Percentiles rank a stretch among this genome's conserved stretches.
Conservation (phyloP, 331 rosid species). For the Quercus lobata region DNA sequence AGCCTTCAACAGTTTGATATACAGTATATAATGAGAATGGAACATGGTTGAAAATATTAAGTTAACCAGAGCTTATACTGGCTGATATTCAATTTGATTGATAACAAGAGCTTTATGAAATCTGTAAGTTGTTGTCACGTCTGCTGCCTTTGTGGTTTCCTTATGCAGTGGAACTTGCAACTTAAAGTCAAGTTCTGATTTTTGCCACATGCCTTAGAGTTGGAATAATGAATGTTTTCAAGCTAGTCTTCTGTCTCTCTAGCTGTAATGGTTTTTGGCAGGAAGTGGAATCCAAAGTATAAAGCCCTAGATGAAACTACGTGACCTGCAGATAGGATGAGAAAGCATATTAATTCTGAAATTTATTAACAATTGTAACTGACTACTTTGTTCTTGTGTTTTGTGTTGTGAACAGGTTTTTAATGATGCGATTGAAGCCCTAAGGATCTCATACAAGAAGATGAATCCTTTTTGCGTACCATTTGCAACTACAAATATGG, state of each 20-base stretch:
- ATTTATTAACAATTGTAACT: background rate
- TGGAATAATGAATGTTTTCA: background rate
- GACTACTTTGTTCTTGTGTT: slow-evolving; percentile 5
- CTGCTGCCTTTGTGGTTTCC: slow-evolving; percentile 7
- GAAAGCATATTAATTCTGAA: slow-evolving; percentile 15
- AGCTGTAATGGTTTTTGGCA: background rate
- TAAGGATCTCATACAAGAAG: slow-evolving; percentile 86
- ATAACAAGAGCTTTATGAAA: slow-evolving; percentile 15
- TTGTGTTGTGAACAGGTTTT: slow-evolving; percentile 63
- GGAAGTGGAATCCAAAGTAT: background rate
- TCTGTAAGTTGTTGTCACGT: slow-evolving; percentile 8
- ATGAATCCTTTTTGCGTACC: slow-evolving; percentile 98
- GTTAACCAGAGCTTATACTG: background rate
- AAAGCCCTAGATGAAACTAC: background rate
- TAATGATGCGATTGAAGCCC: slow-evolving; percentile 87
- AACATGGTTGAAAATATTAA: background rate
- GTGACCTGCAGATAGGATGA: background rate
- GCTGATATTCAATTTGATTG: slow-evolving; percentile 9
- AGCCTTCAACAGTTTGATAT: slow-evolving; percentile 13
- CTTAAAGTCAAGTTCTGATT: background rate
- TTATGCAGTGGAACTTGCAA: background rate
- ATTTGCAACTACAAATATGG: slow-evolving; percentile 95
- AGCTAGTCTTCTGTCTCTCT: background rate
- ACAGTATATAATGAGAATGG: background rate
- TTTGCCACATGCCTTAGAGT: background rate